Conservation (phyloP, 192 early-diverging fungal genomes). For the Podila epigama region DNA sequence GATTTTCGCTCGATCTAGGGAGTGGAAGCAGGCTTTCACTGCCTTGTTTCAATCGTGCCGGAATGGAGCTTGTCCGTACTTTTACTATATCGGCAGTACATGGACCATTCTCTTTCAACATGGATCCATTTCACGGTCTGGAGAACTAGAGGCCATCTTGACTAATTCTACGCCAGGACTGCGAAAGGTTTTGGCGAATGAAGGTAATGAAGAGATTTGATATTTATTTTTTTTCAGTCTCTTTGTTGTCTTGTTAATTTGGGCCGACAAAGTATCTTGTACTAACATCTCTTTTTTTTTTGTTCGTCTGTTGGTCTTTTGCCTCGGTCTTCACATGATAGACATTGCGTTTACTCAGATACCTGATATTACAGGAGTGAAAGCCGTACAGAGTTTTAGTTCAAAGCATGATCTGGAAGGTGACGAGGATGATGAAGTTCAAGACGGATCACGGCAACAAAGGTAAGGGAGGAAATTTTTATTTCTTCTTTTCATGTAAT, state of each 20-base stretch:
- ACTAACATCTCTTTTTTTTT: background rate
- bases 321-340: background rate
- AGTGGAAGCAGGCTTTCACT: slow-evolving; percentile 45
- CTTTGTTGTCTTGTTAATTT: too few relatives aligned
- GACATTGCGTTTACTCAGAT: slow-evolving; percentile 22
- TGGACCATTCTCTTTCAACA: slow-evolving; percentile 44
- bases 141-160: slow-evolving; percentile 31
- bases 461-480: background rate
- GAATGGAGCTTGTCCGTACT: slow-evolving; percentile 34
- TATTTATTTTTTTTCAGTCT: too few relatives aligned
- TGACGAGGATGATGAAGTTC: slow-evolving; percentile 17
- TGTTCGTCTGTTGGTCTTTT: background rate
- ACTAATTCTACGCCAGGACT: slow-evolving; percentile 47
- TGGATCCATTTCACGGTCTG: slow-evolving; percentile 23
- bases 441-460: too few relatives aligned
- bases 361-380: slow-evolving; percentile 7
- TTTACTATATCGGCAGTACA: slow-evolving; percentile 40
- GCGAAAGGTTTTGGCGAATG: slow-evolving; percentile 24
- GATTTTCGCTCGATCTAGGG: slow-evolving; percentile 26
- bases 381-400: slow-evolving; percentile 21
- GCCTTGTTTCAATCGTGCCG: slow-evolving; percentile 29
- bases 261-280: background rate
- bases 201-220: slow-evolving; percentile 9
- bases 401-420: slow-evolving; percentile 32
- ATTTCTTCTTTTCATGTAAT: background rate